Base-by-base conservation (phyloP, 768 basidiomycete species). In the Daedaleopsis sinensis region DNA sequence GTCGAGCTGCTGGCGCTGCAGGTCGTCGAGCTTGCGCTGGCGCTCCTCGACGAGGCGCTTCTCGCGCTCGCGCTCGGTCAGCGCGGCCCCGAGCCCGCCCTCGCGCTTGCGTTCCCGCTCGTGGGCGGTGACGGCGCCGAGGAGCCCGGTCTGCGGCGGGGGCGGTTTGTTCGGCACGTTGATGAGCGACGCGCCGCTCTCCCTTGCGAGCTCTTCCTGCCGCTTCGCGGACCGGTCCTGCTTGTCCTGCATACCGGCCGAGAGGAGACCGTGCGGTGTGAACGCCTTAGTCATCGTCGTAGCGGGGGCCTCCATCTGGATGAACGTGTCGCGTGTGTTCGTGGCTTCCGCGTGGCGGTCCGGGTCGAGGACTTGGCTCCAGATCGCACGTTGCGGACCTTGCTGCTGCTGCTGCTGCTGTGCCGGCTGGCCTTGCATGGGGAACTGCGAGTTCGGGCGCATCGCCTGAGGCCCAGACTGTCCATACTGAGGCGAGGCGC, bases 121-220 rank as follows among this genome's bases (percentile, higher is more conserved):
- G 72, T 97, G 94, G 10, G 91, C 93, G 46, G 94, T 94, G 68
- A 98, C 94, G 2, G 96, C 96, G 18, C 97, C 97, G 52, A 99
- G 86, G 46, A 98, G 82, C 42, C 97, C 97, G 46, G 91, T 93
- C 75, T 96, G 94, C 9, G 97, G 96, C 2, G 94, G 93, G 0
- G 93, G 94, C 0, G 96, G 94, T 71, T 96, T 96, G 70, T 88
- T 86, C 5, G 93, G 94, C n/a, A 99, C 93, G 72, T 96, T 96
- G 78, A 98, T 88, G 55, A 98, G 82, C 5, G 94, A 94, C 16
- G 86, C 91, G 32, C 97, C 97, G 8, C 83, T 88, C 76, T 97
- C 96, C 38, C 96, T 82, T 11, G 97, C 97, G 12, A 93, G 76
- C 73, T 97, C 93, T 73, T 99, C 96, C 69, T 98, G 94, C 55